Conservation (phyloP, 2,329 filamentous ascomycete species). For the Ceratocystis variospora region DNA sequence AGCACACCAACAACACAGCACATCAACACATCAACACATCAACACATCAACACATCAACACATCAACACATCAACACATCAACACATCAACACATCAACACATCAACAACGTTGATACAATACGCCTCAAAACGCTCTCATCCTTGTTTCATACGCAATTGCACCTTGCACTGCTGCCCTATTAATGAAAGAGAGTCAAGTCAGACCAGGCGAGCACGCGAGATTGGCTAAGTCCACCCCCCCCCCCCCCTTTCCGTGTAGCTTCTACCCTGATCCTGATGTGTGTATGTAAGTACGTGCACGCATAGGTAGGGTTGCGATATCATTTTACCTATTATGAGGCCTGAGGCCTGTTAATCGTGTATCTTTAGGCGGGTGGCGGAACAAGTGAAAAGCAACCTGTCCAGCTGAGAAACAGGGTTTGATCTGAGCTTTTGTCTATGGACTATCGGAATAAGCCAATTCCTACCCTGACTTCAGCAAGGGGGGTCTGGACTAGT, state of each 20-base stretch:
- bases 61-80: neutral
- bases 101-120: neutral
- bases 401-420: conserved; percentile 7
- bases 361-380: neutral
- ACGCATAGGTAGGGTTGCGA: neutral
- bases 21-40: neutral
- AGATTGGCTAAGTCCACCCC: neutral
- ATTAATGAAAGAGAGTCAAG: neutral
- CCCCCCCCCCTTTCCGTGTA: neutral
- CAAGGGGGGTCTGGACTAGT: no score
- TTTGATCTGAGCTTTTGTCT: neutral
- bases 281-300: no score
- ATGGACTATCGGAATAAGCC: no score
- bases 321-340: neutral
- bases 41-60: neutral
- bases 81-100: neutral
- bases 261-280: neutral
- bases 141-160: neutral
- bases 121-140: neutral
- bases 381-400: neutral
- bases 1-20: neutral
- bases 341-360: neutral
- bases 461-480: no score
- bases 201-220: neutral
- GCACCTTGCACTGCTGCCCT: neutral